phyloP scores from a whole-genome alignment of 306 rosid genomes.

The Trichosanthes cucumerina region DNA sequence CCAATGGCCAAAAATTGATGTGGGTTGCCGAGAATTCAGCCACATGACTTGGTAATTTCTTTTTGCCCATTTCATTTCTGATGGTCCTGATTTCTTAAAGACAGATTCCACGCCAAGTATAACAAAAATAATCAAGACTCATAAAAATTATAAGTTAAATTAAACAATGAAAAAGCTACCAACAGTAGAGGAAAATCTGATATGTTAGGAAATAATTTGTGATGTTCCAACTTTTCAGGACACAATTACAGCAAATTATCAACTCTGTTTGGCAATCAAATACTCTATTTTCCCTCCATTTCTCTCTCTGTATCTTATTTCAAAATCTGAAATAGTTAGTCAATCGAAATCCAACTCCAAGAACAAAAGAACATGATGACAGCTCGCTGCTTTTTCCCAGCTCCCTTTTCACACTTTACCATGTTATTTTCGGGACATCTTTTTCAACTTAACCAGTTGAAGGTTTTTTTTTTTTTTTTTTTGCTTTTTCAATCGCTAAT shows the following conservation, averaged over 20 bases:
- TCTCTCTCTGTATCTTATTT: conserved; percentile 37
- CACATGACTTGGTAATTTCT: neutral
- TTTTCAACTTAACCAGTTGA: conserved; percentile 29
- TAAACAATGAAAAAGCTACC: neutral
- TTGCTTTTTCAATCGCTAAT: neutral
- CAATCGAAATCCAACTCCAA: conserved; percentile 29
- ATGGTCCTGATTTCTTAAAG: neutral
- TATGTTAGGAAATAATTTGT: neutral
- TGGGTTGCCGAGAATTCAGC: conserved; percentile 3
- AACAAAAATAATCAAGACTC: neutral
- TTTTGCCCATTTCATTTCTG: neutral
- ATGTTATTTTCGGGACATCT: conserved; percentile 25
- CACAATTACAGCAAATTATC: conserved; percentile 24
- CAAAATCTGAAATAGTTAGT: conserved; percentile 27
- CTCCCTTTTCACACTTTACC: conserved; percentile 26
- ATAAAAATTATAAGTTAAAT: neutral
- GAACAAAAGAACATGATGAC: conserved; percentile 34
- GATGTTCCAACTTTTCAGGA: conserved; percentile 23
- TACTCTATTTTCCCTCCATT: conserved; percentile 27
- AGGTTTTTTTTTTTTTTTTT: neutral
- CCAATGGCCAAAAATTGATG: neutral
- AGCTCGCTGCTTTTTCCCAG: conserved; percentile 35
- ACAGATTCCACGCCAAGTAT: neutral
- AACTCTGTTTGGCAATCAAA: conserved; percentile 16
- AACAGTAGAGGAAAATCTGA: neutral